These are phyloP conservation scores for Punica granatum DNA, from an alignment of 345 rosid genomes.

Conservation along the genomic window DNA sequence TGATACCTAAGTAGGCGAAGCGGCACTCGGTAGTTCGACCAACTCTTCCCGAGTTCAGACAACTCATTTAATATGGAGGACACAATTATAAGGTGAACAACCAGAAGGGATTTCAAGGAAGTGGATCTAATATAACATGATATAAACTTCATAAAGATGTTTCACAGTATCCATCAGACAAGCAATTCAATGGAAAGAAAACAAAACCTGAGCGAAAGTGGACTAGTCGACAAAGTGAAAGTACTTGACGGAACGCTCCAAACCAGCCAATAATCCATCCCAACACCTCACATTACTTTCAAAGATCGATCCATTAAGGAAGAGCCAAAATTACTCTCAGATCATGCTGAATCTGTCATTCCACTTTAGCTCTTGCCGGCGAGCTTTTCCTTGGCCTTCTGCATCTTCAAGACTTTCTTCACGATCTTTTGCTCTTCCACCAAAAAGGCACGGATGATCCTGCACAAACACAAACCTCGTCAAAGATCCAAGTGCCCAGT, in stretches of 20 bases:
- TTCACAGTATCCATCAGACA: conserved; percentile 8
- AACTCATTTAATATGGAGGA: too few relatives aligned
- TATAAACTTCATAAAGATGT: conserved; percentile 6
- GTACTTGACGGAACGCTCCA: background rate
- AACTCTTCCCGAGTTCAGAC: too few relatives aligned
- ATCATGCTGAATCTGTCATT: conserved; percentile 1
- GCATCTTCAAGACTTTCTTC: conserved; percentile 71
- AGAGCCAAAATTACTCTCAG: conserved; percentile 12
- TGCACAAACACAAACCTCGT: conserved; percentile 4
- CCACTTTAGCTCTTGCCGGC: conserved; percentile 34
- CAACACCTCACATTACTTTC: conserved; percentile 16
- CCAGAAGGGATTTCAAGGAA: background rate
- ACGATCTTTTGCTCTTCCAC: conserved; percentile 86
- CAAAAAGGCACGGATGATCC: conserved; percentile 71
- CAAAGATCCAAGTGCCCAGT: background rate
- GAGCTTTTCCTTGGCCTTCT: conserved; percentile 64
- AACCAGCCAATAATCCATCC: conserved; percentile 10
- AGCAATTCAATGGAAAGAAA: conserved; percentile 3
- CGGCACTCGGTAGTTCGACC: too few relatives aligned
- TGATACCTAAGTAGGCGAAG: too few relatives aligned
- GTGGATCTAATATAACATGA: conserved; percentile 5
- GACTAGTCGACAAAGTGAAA: conserved; percentile 25
- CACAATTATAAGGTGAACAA: too few relatives aligned
- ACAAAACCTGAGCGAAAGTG: conserved; percentile 20
- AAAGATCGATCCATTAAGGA: background rate